Evolutionary conservation across 352 stramenopile genomes (phyloP), one percentile per base, ranked within the genome.

Genomic region (Globisporangium canariense): DNA sequence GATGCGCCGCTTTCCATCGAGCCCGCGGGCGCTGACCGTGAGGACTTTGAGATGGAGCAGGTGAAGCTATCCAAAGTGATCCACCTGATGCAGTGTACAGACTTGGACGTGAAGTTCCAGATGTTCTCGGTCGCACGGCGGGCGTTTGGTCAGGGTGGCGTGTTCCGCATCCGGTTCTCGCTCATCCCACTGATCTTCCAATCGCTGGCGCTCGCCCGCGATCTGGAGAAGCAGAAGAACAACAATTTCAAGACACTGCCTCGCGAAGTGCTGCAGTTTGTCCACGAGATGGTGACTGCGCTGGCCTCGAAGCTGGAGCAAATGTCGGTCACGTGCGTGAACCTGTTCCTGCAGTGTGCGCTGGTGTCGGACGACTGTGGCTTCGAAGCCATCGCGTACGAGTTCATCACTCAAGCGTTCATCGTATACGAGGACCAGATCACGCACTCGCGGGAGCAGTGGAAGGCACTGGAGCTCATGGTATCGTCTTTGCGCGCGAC

Each of bases 371-470:
- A 98, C 73, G 67, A 71, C 14, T 91, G 78, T 40, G 52, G 57
- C 0, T 98, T 97, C 64, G 87, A 93, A 54, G 77, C 89, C n/a
- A 98, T 99, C 60, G 83, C 96, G 6, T 99, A 98, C 78, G 97
- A 99, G 70, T 98, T 99, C 58, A 86, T 99, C 67, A 96, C 92
- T 30, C 87, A 96, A 60, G 88, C 97, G 11, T 99, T 98, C 62
- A 90, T 98, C 45, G 75, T 99, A 14, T 99, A 99, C 69, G 97
- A 99, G 75, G 94, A 99, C 73, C 86, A 98, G 60, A 90, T 99
- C 14, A 92, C 82, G 8, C 90, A 98, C 67, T 97, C 83, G 28
- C 81, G 86, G 61, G 81, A 95, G 38, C 95, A 99, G 66, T 86
- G 86, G 73, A 78, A 84, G 38, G 92, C 93, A 25, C 77, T 99